Conservation (phyloP, 768 basidiomycete genomes). For the Termitomyces sp. region DNA sequence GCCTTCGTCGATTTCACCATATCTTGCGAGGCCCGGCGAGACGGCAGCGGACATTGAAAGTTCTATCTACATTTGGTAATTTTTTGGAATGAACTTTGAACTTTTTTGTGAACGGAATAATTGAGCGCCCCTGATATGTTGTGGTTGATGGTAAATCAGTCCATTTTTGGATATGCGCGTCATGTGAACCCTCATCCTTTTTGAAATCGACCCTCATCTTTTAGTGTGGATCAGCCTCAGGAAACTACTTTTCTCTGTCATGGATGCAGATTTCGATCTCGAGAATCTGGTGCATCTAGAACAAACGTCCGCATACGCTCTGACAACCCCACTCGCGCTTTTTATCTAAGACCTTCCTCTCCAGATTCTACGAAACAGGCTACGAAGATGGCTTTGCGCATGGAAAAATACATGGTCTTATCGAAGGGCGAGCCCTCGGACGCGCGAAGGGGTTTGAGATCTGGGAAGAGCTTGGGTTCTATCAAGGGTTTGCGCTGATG, state of each 20-base stretch:
- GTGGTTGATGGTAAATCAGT: too few species aligned
- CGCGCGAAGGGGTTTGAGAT: constrained; percentile 90
- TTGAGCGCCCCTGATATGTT: too few species aligned
- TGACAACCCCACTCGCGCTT: constrained; percentile 3
- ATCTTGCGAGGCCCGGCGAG: too few species aligned
- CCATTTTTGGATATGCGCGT: too few species aligned
- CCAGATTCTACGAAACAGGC: constrained; percentile 77
- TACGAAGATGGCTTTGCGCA: constrained; percentile 76
- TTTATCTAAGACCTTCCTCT: constrained; percentile 5
- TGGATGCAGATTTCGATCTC: constrained; percentile 44
- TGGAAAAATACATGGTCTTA: constrained; percentile 83
- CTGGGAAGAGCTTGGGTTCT: constrained; percentile 96
- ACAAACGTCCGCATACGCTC: constrained; percentile 42
- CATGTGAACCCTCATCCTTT: background rate
- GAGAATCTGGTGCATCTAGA: constrained; percentile 58
- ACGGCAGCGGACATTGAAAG: too few species aligned
- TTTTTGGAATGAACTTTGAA: too few species aligned
- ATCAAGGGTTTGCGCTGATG: constrained; percentile 75
- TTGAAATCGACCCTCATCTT: background rate
- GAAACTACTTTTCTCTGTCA: constrained; percentile 1
- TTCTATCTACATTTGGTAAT: too few species aligned
- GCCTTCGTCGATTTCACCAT: too few species aligned
- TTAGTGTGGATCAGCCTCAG: background rate
- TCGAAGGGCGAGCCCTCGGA: constrained; percentile 87
- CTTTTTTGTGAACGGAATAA: too few species aligned